Evolutionary conservation across 2,329 filamentous ascomycete species (phyloP).

Genomic region (Fusarium sp.): DNA sequence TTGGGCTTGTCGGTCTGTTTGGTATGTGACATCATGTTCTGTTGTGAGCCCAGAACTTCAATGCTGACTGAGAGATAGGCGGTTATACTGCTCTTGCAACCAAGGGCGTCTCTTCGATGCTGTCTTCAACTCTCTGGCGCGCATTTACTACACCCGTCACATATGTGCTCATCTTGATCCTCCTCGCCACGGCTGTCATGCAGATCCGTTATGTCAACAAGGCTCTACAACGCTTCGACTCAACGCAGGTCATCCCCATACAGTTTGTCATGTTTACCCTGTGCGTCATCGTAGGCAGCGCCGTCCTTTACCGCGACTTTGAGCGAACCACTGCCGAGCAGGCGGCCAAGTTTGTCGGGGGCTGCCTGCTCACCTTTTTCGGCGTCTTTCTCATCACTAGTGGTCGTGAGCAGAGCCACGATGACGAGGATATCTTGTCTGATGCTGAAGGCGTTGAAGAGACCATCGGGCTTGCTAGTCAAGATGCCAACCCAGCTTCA

Average conservation of each 20-base stretch:
- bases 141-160: constrained; percentile 93
- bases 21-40: constrained; percentile 65
- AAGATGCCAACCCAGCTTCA: constrained; percentile 48
- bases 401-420: constrained; percentile 71
- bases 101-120: constrained; percentile 94
- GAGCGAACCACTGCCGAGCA: constrained; percentile 80
- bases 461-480: constrained; percentile 68
- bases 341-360: constrained; percentile 86
- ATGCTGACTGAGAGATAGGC: constrained; percentile 60
- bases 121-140: constrained; percentile 89
- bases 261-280: constrained; percentile 98
- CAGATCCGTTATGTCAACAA: constrained; percentile 97
- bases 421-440: constrained; percentile 59
- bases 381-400: constrained; percentile 98
- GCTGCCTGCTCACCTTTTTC: constrained; percentile 91
- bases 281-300: constrained; percentile 93
- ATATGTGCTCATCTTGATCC: constrained; percentile 82
- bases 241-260: constrained; percentile 96
- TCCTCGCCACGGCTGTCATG: constrained; percentile 89
- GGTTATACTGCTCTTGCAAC: constrained; percentile 97
- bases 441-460: constrained; percentile 71
- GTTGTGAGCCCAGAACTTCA: background rate
- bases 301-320: constrained; percentile 93
- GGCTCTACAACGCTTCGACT: constrained; percentile 89
- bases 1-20: constrained; percentile 92